A percentile compares a stretch with the other conserved stretches of the same genome.
These are phyloP conservation scores for Diplodia seriata DNA, from an alignment of 2,329 filamentous ascomycete species.

Conservation along the genomic window DNA sequence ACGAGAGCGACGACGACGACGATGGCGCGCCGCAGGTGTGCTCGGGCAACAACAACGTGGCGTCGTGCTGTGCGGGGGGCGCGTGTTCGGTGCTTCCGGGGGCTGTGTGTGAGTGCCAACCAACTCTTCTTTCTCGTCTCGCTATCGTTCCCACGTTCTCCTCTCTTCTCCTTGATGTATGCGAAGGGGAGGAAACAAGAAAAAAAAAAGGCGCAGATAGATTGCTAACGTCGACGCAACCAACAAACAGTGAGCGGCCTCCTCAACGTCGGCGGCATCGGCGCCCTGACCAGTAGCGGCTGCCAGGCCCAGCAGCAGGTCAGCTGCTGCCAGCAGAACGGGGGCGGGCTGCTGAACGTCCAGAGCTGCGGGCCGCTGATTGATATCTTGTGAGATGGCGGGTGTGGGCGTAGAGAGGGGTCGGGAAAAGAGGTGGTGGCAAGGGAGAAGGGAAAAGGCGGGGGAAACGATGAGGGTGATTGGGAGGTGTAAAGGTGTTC, in stretches of 20 bases:
- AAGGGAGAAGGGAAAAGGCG: background rate
- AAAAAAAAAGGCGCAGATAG: background rate
- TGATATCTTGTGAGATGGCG: background rate
- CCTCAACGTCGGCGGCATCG: background rate
- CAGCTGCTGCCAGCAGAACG: constrained; percentile 7
- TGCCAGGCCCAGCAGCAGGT: background rate
- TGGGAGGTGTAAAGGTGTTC: background rate
- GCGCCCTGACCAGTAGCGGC: background rate
- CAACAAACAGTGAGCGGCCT: constrained; percentile 3
- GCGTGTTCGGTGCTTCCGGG: background rate
- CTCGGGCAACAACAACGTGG: constrained; percentile 11
- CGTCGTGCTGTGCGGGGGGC: background rate
- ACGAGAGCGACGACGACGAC: too few relatives aligned
- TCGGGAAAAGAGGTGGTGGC: too few relatives aligned
- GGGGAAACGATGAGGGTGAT: background rate
- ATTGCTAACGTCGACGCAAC: background rate
- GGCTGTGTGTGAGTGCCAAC: background rate
- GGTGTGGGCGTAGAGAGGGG: background rate
- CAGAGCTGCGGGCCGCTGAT: constrained; percentile 6
- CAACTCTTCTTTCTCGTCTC: background rate
- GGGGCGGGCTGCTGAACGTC: background rate
- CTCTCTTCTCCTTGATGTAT: background rate
- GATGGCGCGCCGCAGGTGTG: background rate
- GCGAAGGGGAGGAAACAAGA: background rate
- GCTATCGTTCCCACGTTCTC: too few relatives aligned